Evolutionary conservation across 371 early-diverging fungal species (phyloP), one percentile per base, ranked within the genome.

Genomic region (Mucor mucedo): DNA sequence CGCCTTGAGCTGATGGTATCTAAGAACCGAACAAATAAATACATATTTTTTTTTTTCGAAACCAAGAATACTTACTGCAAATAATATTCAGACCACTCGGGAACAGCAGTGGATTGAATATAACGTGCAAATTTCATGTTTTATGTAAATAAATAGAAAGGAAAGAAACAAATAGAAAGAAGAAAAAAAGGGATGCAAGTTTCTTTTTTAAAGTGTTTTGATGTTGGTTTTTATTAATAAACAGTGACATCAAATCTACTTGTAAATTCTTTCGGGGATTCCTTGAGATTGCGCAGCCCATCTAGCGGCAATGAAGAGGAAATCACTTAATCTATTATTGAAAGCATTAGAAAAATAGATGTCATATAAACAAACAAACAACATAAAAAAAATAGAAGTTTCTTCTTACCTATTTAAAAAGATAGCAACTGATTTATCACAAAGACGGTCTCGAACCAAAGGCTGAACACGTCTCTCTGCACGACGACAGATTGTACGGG

Each of bases 391-490:
- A 35, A 45, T 53, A 8, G 59, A 44, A 41, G 35, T 45, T 50
- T 55, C 44, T 55, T 13, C 14, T 33, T 77, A 84, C 87, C 93
- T 73, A 69, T 95, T 95, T 39, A 95, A 60, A 70, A 88, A 93
- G 58, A 87, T 84, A 42, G 70, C 86, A n/a, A 85, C 84, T 38
- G 82, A 78, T 28, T 70, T 80, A 65, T 91, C 91, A 49, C 89
- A 89, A 6, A 76, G 56, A 30, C 78, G 76, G 2, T 78, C 84
- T n/a, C 82, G 78, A 8, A 86, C 80, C n/a, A 96, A 73, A 30
- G 93, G 93, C 4, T 91, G 88, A 7, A 94, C 84, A 5, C 87
- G 71, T 48, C 98, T 81, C 66, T 97, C 98, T 16, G 96, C 95
- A 7, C 95, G 78, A 33, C 96, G 85, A 69, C 95, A 94, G 5